Percentiles rank a stretch among this genome's conserved stretches.
These are phyloP conservation scores for Candida alai DNA, from an alignment of 805 yeast species.

Conservation along the genomic window DNA sequence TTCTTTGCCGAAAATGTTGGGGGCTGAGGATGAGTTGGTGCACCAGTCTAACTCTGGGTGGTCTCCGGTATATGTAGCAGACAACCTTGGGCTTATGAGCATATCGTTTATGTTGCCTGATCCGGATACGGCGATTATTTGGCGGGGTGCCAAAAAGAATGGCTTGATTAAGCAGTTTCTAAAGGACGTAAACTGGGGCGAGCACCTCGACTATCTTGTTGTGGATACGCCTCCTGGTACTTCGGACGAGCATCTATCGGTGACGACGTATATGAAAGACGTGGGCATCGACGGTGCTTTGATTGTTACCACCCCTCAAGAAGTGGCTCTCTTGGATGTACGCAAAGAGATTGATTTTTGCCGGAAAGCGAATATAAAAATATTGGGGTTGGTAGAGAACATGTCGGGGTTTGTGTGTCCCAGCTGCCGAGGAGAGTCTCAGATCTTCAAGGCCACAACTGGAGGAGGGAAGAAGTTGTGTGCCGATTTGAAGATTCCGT, in stretches of 20 bases:
- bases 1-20: slow-evolving; percentile 90
- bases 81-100: slow-evolving; percentile 92
- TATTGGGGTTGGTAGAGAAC: slow-evolving; percentile 90
- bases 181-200: slow-evolving; percentile 95
- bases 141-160: slow-evolving; percentile 97
- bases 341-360: slow-evolving; percentile 95
- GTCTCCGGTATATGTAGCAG: slow-evolving; percentile 95
- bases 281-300: slow-evolving; percentile 94
- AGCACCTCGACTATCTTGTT: slow-evolving; percentile 69
- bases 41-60: slow-evolving; percentile 92
- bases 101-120: slow-evolving; percentile 94
- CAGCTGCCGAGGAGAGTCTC: slow-evolving; percentile 82
- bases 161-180: slow-evolving; percentile 89
- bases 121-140: slow-evolving; percentile 87
- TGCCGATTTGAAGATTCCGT: slow-evolving; percentile 70
- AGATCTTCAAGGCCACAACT: slow-evolving; percentile 90
- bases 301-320: slow-evolving; percentile 96
- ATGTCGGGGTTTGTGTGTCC: slow-evolving; percentile 99
- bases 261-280: slow-evolving; percentile 81
- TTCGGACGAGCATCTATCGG: slow-evolving; percentile 92
- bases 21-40: slow-evolving; percentile 79
- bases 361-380: slow-evolving; percentile 78
- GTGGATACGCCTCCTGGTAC: slow-evolving; percentile 99
- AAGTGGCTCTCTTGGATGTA: slow-evolving; percentile 91
- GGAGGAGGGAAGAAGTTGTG: slow-evolving; percentile 93